Evolutionary conservation across 1,284 basidiomycete species (phyloP).

Genomic region (Heimioporus punctisporus): DNA sequence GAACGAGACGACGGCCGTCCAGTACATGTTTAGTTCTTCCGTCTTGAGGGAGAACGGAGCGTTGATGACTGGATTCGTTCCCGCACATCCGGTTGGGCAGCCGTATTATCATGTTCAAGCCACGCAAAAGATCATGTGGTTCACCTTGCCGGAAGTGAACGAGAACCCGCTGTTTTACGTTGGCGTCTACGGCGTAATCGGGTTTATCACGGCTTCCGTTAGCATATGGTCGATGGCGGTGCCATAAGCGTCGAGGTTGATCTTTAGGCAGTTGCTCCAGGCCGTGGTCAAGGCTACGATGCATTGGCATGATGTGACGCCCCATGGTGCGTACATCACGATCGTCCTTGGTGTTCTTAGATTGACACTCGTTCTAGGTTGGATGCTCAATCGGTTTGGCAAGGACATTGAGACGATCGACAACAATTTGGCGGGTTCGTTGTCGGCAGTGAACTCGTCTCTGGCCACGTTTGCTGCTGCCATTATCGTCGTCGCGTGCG

Average conservation of each 20-base stretch:
- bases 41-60: conserved; percentile 35
- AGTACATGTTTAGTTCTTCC: conserved; percentile 22
- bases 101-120: conserved; percentile 16
- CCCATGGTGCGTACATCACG: conserved; percentile 39
- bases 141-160: conserved; percentile 42
- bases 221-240: conserved; percentile 37
- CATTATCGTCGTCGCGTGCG: conserved; percentile 33
- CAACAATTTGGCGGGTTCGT: conserved; percentile 43
- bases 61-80: conserved; percentile 25
- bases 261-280: conserved; percentile 45
- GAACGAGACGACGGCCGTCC: conserved; percentile 6
- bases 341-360: no score
- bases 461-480: conserved; percentile 66
- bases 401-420: conserved; percentile 56
- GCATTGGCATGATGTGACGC: conserved; percentile 54
- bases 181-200: conserved; percentile 47
- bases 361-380: no score
- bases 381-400: conserved; percentile 55
- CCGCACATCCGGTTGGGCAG: conserved; percentile 15
- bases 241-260: conserved; percentile 47
- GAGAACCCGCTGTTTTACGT: conserved; percentile 54
- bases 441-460: conserved; percentile 75
- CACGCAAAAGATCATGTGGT: conserved; percentile 17
- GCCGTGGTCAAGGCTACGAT: conserved; percentile 53
- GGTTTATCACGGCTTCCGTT: conserved; percentile 39